Conservation (phyloP, 2,329 filamentous ascomycete genomes). For the Alternaria brassicicola region DNA sequence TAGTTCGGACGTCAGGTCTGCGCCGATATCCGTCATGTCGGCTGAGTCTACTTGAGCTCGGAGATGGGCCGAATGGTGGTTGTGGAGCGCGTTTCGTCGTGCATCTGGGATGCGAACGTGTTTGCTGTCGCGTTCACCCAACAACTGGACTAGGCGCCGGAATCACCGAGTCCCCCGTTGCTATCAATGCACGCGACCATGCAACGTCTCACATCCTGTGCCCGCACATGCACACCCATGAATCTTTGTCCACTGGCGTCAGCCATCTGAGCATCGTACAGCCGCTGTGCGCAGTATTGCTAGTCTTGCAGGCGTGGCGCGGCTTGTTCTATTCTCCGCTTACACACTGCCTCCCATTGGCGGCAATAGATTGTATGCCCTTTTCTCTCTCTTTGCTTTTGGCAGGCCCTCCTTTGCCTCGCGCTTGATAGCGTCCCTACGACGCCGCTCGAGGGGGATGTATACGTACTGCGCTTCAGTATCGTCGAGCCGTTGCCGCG, state of each 20-base stretch:
- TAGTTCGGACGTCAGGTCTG: conserved; percentile 50
- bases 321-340: conserved; percentile 9
- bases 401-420: conserved; percentile 7
- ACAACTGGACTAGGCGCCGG: conserved; percentile 19
- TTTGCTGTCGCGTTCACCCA: conserved; percentile 24
- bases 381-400: conserved; percentile 22
- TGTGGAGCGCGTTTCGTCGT: conserved; percentile 15
- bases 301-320: conserved; percentile 7
- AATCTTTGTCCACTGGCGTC: conserved; percentile 9
- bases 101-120: conserved; percentile 12
- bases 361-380: conserved; percentile 4
- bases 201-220: neutral
- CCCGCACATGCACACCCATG: neutral
- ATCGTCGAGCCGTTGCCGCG: neutral
- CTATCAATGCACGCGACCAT: conserved; percentile 11
- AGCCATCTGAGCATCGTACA: conserved; percentile 11
- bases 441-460: neutral
- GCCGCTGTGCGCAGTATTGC: conserved; percentile 4
- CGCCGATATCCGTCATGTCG: conserved; percentile 24
- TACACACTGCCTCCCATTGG: conserved; percentile 5
- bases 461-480: neutral
- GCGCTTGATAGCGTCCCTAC: neutral
- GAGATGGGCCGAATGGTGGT: conserved; percentile 12
- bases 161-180: conserved; percentile 16
- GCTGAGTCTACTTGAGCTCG: conserved; percentile 8